A percentile compares a stretch with the other conserved stretches of the same genome.
These are phyloP conservation scores for Capronia coronata DNA, from an alignment of 2,329 filamentous ascomycete genomes.

Conservation along the genomic window DNA sequence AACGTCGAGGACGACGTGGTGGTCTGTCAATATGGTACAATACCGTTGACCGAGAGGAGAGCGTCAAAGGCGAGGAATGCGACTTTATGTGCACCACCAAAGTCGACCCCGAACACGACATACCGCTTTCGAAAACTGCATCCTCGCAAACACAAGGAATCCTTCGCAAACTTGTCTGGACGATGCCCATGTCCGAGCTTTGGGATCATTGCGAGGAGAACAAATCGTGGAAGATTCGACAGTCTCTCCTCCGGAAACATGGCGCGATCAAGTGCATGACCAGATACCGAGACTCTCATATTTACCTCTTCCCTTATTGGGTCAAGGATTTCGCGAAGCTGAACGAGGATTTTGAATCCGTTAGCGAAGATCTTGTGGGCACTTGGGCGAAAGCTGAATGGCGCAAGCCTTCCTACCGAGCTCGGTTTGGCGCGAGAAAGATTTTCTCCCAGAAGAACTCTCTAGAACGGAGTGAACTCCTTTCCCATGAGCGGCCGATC, in stretches of 20 bases:
- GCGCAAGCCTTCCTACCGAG: constrained; percentile 51
- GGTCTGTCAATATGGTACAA: constrained; percentile 88
- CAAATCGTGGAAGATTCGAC: constrained; percentile 61
- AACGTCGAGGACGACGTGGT: constrained; percentile 59
- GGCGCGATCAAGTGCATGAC: constrained; percentile 73
- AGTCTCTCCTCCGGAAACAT: constrained; percentile 67
- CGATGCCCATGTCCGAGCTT: constrained; percentile 80
- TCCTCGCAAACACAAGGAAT: constrained; percentile 52
- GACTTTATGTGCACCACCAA: constrained; percentile 81
- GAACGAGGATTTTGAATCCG: constrained; percentile 77
- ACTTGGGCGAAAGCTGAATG: constrained; percentile 95
- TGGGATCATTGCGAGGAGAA: constrained; percentile 71
- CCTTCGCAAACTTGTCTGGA: constrained; percentile 63
- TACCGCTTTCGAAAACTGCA: constrained; percentile 51
- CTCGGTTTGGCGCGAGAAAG: constrained; percentile 33
- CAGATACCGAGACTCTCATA: constrained; percentile 81
- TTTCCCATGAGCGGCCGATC: constrained; percentile 36
- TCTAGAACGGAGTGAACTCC: constrained; percentile 15
- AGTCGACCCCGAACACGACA: constrained; percentile 47
- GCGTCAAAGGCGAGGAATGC: constrained; percentile 82
- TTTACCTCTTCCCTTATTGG: constrained; percentile 93
- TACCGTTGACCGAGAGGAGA: constrained; percentile 63
- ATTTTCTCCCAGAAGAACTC: constrained; percentile 45
- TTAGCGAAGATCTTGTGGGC: constrained; percentile 84
- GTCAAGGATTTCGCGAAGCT: constrained; percentile 72